Base-by-base conservation (phyloP, 768 basidiomycete genomes). In the Favolaschia claudopus region DNA sequence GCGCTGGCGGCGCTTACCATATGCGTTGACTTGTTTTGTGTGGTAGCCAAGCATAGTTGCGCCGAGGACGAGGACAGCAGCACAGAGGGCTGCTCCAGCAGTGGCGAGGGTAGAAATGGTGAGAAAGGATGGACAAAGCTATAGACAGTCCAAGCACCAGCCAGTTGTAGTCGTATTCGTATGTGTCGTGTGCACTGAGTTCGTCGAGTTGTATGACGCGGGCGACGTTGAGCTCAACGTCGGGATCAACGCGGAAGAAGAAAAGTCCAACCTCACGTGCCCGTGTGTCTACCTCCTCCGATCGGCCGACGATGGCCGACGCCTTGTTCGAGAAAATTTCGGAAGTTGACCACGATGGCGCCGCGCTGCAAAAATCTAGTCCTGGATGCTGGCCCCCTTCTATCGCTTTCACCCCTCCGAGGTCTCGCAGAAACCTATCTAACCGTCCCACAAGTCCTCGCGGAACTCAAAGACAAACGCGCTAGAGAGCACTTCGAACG, bases 351-450 rank as follows among this genome's bases (percentile, higher is more conserved):
- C 28, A 56, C 36, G 39, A 36, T 39, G 36, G 69, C 72, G 43
- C 79, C 80, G 14, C 82, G 80, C 55, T 92, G 91, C 76, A 89
- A 85, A 71, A 86, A 85, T 60, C 85, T 99, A 14, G 89, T 99
- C 7, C 87, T 99, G 45, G 96, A 99, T 83, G 91, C 96, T 1
- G 95, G 95, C 2, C 96, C 96, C 4, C 79, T 98, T 1, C 87
- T 99, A 4, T 93, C 94, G 4, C 79, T 96, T 3, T 89, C 91
- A 0, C 94, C 96, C 0, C 83, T 99, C 9, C 83, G 93, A n/a
- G 94, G 95, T 12, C 77, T 99, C 25, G 93, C 97, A 19, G 82
- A 89, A 63, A 85, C 85, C 31, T 99, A 91, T 72, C 76, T 92
- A 58, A 96, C 95, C 7, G 91, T 93, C 1, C 95, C 95, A 0